Percentiles rank a stretch among this genome's conserved stretches.
Conservation (phyloP, 176 grass and related monocot species). For the Carex kokanica region DNA sequence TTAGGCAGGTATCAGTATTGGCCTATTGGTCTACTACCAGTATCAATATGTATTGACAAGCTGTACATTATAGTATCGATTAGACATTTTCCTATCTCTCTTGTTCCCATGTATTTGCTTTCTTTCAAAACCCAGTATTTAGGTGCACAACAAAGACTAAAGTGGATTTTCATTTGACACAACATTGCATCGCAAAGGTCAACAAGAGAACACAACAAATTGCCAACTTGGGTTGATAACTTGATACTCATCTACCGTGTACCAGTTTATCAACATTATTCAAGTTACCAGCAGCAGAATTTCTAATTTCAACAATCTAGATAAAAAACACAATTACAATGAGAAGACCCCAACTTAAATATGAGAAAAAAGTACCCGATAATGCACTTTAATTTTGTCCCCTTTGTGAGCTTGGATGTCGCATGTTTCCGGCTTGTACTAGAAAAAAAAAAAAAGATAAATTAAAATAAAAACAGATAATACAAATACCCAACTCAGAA, state of each 20-base stretch:
- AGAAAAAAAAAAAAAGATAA: slow-evolving; percentile 29
- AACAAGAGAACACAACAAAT: neutral
- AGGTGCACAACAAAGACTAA: neutral
- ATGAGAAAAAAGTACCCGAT: slow-evolving; percentile 49
- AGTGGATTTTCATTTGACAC: neutral
- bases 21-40: neutral
- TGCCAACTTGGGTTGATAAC: neutral
- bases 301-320: neutral
- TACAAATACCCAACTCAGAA: slow-evolving; percentile 1
- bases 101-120: neutral
- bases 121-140: neutral
- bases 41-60: neutral
- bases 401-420: slow-evolving; percentile 79
- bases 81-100: neutral
- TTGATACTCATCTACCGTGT: neutral
- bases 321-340: neutral
- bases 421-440: slow-evolving; percentile 77
- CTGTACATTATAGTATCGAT: neutral
- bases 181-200: neutral
- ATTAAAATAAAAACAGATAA: neutral
- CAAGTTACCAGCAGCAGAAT: neutral
- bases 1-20: neutral
- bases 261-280: neutral
- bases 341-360: neutral
- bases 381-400: slow-evolving; percentile 84